A percentile compares a stretch with the other conserved stretches of the same genome.
These are phyloP conservation scores for Xylaria nigripes DNA, from an alignment of 495 filamentous ascomycete species.

Conservation along the genomic window DNA sequence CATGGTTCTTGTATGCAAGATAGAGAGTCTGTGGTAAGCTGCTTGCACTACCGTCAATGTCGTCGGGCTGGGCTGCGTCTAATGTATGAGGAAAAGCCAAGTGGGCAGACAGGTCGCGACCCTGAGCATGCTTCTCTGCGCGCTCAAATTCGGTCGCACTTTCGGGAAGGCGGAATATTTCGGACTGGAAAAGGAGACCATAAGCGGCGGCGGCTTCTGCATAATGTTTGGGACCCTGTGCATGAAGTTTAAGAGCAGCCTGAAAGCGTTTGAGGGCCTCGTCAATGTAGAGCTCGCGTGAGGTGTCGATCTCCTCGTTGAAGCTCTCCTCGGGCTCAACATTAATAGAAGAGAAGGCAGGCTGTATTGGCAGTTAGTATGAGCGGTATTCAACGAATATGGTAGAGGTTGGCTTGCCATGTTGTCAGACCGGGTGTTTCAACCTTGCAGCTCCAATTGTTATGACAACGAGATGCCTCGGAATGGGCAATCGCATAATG, in stretches of 20 bases:
- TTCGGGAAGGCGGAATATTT: constrained; percentile 88
- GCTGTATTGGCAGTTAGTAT: constrained; percentile 24
- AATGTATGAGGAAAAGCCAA: constrained; percentile 31
- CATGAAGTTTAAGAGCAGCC: constrained; percentile 81
- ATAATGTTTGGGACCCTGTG: constrained; percentile 70
- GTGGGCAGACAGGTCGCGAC: constrained; percentile 28
- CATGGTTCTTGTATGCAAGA: constrained; percentile 90
- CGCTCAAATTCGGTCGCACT: constrained; percentile 69
- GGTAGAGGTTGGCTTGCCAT: constrained; percentile 22
- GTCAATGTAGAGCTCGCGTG: constrained; percentile 91
- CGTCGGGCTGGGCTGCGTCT: constrained; percentile 36
- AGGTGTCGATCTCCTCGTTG: constrained; percentile 89
- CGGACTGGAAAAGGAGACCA: constrained; percentile 73
- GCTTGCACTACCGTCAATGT: constrained; percentile 64
- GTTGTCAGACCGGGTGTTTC: constrained; percentile 11
- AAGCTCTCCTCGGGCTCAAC: constrained; percentile 83
- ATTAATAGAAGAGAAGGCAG: constrained; percentile 75
- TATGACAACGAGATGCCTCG: not conserved
- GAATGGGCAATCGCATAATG: constrained; percentile 5
- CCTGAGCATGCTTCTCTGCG: constrained; percentile 51
- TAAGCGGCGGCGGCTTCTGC: constrained; percentile 76
- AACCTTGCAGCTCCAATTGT: not conserved
- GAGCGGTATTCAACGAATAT: not conserved
- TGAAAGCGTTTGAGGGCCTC: constrained; percentile 96
- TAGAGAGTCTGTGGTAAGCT: constrained; percentile 83